phyloP scores from a whole-genome alignment of 441 rosid species.

The Croton laevigatus region DNA sequence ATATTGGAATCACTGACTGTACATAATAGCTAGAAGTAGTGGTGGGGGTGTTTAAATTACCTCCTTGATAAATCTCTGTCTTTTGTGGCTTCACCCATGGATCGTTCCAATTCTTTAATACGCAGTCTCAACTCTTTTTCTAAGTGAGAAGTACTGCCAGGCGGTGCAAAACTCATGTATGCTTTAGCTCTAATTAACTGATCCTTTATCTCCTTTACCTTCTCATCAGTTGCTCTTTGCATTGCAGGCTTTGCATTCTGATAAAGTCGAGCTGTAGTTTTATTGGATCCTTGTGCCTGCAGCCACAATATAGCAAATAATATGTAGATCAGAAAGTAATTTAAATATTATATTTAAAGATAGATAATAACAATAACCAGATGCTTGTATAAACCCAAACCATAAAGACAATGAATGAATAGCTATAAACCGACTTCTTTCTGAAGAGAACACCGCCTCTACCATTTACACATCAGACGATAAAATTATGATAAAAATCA shows the following conservation, averaged over 20 bases:
- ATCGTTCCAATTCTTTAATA: constrained; percentile 68
- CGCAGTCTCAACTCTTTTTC: constrained; percentile 72
- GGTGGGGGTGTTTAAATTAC: constrained; percentile 30
- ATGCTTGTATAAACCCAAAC: neutral
- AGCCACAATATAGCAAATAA: constrained; percentile 22
- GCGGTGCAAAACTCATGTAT: constrained; percentile 62
- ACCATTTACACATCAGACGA: neutral
- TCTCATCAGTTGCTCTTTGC: constrained; percentile 47
- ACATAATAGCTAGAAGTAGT: neutral
- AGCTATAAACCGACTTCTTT: neutral
- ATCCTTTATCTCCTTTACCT: constrained; percentile 73
- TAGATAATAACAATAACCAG: neutral
- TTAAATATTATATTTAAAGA: neutral
- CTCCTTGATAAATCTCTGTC: constrained; percentile 78
- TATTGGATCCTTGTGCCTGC: constrained; percentile 37
- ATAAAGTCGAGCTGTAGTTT: constrained; percentile 29
- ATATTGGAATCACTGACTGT: neutral
- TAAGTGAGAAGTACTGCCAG: constrained; percentile 70
- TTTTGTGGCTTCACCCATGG: constrained; percentile 52
- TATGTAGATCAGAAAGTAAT: neutral
- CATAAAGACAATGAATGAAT: neutral
- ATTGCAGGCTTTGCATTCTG: constrained; percentile 30
- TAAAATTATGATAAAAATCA: neutral
- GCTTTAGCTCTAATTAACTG: constrained; percentile 74
- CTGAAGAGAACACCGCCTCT: neutral